Conservation (phyloP, 805 yeast genomes). For the Candida incommunis region DNA sequence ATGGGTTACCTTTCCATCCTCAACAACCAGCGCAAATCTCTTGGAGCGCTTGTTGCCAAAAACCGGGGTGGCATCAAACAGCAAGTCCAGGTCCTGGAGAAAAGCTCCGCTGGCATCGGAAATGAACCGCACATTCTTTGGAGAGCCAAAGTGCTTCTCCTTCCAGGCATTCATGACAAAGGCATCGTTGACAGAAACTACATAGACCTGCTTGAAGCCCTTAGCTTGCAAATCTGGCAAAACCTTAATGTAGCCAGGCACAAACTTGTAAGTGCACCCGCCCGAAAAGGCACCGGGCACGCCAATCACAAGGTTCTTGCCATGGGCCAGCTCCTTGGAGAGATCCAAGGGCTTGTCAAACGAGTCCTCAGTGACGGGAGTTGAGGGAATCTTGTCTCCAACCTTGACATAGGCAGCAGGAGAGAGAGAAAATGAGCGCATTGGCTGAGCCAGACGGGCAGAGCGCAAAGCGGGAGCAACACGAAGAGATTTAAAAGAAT, state of each 20-base stretch:
- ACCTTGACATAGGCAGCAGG: constrained; percentile 26
- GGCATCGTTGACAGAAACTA: constrained; percentile 75
- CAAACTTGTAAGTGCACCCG: constrained; percentile 57
- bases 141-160: constrained; percentile 21
- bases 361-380: constrained; percentile 38
- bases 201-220: constrained; percentile 49
- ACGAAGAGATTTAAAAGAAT: too few relatives aligned
- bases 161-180: constrained; percentile 80
- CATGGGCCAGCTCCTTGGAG: constrained; percentile 30
- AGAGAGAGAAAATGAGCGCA: constrained; percentile 11
- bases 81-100: constrained; percentile 45
- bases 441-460: constrained; percentile 1
- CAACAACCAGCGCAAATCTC: constrained; percentile 64
- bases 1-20: constrained; percentile 56
- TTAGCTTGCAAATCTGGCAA: constrained; percentile 40
- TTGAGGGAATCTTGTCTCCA: constrained; percentile 52
- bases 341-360: constrained; percentile 52
- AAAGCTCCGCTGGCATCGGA: constrained; percentile 76
- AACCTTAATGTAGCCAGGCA: constrained; percentile 56
- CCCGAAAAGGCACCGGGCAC: constrained; percentile 75
- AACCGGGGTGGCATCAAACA: constrained; percentile 60
- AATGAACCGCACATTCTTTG: constrained; percentile 35
- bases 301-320: constrained; percentile 43
- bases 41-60: constrained; percentile 67
- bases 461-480: too few relatives aligned